Evolutionary conservation across 306 rosid species (phyloP), one percentile per base, ranked within the genome.

Genomic region (Castanea sativa): DNA sequence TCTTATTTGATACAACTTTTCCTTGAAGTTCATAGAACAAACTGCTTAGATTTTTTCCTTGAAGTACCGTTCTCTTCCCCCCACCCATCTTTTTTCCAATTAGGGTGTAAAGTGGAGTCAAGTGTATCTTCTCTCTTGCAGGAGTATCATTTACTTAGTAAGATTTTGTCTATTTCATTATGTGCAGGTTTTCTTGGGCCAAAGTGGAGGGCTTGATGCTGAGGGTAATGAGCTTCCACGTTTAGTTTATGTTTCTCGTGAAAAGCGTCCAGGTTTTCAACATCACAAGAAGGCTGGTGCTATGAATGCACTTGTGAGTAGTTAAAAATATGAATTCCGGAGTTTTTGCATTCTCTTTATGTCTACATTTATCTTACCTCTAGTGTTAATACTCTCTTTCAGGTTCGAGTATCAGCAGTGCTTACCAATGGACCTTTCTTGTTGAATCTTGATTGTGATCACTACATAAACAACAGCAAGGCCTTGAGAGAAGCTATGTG

Each of bases 221-320:
- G 98, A 91, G n/a, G 99, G 99, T 18, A 91, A 92, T 67, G 99
- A 92, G 83, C 91, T 95, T 27, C 98, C 99, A 4, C 95, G 98
- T 30, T 65, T 95, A 79, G 97, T 95, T 78, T 95, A 95, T 77
- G 99, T 95, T 74, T 95, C 99, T 87, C 99, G 99, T 85, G 99
- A 95, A 82, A 95, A 95, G 93, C 99, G 99, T 86, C 99, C 97
- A 7, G 98, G 99, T 30, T 95, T 95, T 83, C 99, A 95, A 84
- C 99, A 95, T 88, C 99, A 95, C 89, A 95, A 95, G 89, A 95
- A 95, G 82, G 99, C 99, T 3, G 99, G 99, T 85, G 99, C 99
- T 74, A 95, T 95, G 99, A 95, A 95, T 84, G 92, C 99, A 58
- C 97, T 95, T 71, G 99, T 95, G 83, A 89, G 99, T 87, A 75